A percentile compares a stretch with the other conserved stretches of the same genome.
phyloP scores from a whole-genome alignment of 805 yeast species.

The Candida endomychidarum region DNA sequence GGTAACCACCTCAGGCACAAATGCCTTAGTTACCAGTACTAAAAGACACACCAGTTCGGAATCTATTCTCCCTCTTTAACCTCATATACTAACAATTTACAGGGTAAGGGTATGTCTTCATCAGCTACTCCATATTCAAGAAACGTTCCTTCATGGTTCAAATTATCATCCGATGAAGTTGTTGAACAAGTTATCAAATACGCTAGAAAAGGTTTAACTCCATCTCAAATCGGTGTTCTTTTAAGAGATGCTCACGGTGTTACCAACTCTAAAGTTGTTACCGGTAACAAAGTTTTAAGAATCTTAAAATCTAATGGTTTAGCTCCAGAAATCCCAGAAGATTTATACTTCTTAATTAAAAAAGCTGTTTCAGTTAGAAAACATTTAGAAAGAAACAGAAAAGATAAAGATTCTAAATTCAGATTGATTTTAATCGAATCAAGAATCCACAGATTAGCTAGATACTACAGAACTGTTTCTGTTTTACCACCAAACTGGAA shows the following conservation, averaged over 20 bases:
- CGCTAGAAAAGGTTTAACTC: constrained; percentile 99
- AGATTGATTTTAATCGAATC: constrained; percentile 99
- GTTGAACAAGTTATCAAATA: constrained; percentile 98
- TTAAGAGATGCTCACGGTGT: constrained; percentile 99
- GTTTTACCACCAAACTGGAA: constrained; percentile 99
- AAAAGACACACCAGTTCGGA: constrained; percentile 1
- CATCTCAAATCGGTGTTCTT: constrained; percentile 99
- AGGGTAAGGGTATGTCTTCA: constrained; percentile 99
- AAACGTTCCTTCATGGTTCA: constrained; percentile 99
- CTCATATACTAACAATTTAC: constrained; percentile 17
- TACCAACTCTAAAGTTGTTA: constrained; percentile 93
- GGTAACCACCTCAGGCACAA: too few species aligned
- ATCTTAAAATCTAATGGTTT: constrained; percentile 99
- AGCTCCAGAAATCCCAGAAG: constrained; percentile 99
- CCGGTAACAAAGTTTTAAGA: constrained; percentile 99
- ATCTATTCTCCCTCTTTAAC: background rate
- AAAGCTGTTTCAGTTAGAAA: constrained; percentile 99
- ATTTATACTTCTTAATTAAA: constrained; percentile 97
- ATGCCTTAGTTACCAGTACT: too few species aligned
- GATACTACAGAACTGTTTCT: constrained; percentile 99
- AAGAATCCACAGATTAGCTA: constrained; percentile 99
- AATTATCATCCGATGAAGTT: constrained; percentile 90
- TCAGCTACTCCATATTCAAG: constrained; percentile 99
- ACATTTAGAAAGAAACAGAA: constrained; percentile 99
- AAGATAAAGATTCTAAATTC: constrained; percentile 99